Conservation (phyloP, 805 yeast genomes). For the Yamadazyma scolyti region DNA sequence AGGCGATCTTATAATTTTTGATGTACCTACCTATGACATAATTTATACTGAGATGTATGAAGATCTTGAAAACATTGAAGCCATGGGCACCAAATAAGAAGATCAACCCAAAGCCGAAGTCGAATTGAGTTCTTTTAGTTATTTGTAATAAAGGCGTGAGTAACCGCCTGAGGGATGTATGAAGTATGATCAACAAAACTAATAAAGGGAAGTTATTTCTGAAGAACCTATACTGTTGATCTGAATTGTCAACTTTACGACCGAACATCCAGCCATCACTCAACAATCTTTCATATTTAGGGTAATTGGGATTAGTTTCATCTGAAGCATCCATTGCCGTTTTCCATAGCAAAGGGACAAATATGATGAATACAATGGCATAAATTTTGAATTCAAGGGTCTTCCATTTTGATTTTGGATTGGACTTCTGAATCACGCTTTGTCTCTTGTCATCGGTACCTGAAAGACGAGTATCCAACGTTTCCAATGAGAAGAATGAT, state of each 20-base stretch:
- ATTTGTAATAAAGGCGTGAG: conserved; percentile 15
- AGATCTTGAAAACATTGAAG: conserved; percentile 58
- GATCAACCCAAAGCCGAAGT: conserved; percentile 63
- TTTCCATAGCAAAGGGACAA: conserved; percentile 78
- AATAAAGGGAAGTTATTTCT: conserved; percentile 73
- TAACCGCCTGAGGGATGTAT: conserved; percentile 46
- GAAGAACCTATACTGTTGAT: conserved; percentile 82
- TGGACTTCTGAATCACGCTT: conserved; percentile 26
- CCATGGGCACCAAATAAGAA: conserved; percentile 81
- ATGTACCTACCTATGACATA: conserved; percentile 45
- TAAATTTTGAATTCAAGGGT: conserved; percentile 76
- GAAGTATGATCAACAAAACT: conserved; percentile 50
- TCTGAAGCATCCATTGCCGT: conserved; percentile 81
- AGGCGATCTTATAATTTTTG: conserved; percentile 35
- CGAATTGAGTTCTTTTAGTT: conserved; percentile 57
- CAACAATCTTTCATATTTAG: conserved; percentile 55
- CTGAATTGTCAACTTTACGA: conserved; percentile 88
- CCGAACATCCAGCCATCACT: conserved; percentile 89
- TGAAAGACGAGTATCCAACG: conserved; percentile 49
- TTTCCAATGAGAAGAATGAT: conserved; percentile 46
- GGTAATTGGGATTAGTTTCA: conserved; percentile 70
- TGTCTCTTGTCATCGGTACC: conserved; percentile 37
- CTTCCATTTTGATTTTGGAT: conserved; percentile 58
- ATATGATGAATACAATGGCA: conserved; percentile 55
- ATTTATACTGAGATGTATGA: conserved; percentile 53